Evolutionary conservation across 2,329 filamentous ascomycete species (phyloP).

Genomic region (Phoma herbarum): DNA sequence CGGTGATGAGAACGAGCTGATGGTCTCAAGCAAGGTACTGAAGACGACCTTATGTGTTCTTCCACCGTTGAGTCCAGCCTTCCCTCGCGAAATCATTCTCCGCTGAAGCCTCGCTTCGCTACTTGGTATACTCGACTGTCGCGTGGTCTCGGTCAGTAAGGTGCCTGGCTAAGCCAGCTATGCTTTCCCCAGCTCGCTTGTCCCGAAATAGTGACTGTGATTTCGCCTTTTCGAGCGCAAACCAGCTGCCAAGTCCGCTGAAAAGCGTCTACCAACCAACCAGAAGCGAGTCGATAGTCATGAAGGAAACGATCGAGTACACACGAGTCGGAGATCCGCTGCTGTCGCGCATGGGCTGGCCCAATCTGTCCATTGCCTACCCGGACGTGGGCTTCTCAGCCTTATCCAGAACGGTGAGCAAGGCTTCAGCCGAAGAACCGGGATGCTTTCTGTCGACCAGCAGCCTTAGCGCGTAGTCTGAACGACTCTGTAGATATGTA

Average conservation of each 20-base stretch:
- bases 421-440: not conserved
- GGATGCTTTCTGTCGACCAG: not conserved
- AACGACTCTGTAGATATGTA: not conserved
- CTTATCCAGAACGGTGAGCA: not conserved
- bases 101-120: not conserved
- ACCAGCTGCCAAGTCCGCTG: not conserved
- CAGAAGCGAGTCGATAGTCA: constrained; percentile 1
- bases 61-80: constrained; percentile 6
- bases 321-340: not conserved
- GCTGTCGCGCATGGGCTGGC: not conserved
- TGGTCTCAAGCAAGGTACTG: not conserved
- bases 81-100: not conserved
- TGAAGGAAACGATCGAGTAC: not conserved
- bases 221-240: constrained; percentile 1
- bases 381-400: not conserved
- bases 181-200: constrained; percentile 10
- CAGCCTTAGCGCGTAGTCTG: not conserved
- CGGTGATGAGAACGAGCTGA: not conserved
- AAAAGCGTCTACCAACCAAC: not conserved
- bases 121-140: not conserved
- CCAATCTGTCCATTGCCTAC: not conserved
- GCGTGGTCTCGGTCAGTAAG: constrained; percentile 2
- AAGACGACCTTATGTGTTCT: constrained; percentile 1
- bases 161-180: constrained; percentile 10
- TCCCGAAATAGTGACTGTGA: not conserved